Conservation (phyloP, 345 rosid genomes). For the Populus simonii region DNA sequence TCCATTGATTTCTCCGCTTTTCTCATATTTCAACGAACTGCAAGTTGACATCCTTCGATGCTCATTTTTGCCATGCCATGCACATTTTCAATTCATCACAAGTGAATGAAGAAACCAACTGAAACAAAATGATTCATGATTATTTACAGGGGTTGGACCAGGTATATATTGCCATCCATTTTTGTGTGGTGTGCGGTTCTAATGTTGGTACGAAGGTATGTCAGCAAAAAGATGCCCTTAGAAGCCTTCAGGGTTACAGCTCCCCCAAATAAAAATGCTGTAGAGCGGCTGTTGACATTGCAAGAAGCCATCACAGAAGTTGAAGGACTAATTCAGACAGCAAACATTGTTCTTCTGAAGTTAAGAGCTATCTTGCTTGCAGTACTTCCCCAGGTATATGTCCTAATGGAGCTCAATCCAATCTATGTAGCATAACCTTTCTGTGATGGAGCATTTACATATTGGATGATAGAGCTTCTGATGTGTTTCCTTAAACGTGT, state of each 20-base stretch:
- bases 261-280: slow-evolving; percentile 78
- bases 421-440: background rate
- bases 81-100: background rate
- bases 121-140: slow-evolving; percentile 17
- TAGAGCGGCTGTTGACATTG: slow-evolving; percentile 75
- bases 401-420: background rate
- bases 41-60: no score
- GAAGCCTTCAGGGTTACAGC: slow-evolving; percentile 58
- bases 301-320: slow-evolving; percentile 71
- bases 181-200: slow-evolving; percentile 46
- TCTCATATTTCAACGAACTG: no score
- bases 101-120: background rate
- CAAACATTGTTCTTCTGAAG: slow-evolving; percentile 76
- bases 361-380: slow-evolving; percentile 84
- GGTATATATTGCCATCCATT: slow-evolving; percentile 52
- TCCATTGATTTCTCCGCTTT: no score
- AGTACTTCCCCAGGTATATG: slow-evolving; percentile 68
- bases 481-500: background rate
- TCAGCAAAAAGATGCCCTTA: slow-evolving; percentile 48
- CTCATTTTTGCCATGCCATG: background rate
- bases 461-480: background rate
- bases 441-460: background rate
- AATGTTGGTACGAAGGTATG: slow-evolving; percentile 64
- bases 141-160: slow-evolving; percentile 67
- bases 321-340: slow-evolving; percentile 72